These are phyloP conservation scores for Brettanomyces nanus DNA, from an alignment of 805 yeast species.

Conservation along the genomic window DNA sequence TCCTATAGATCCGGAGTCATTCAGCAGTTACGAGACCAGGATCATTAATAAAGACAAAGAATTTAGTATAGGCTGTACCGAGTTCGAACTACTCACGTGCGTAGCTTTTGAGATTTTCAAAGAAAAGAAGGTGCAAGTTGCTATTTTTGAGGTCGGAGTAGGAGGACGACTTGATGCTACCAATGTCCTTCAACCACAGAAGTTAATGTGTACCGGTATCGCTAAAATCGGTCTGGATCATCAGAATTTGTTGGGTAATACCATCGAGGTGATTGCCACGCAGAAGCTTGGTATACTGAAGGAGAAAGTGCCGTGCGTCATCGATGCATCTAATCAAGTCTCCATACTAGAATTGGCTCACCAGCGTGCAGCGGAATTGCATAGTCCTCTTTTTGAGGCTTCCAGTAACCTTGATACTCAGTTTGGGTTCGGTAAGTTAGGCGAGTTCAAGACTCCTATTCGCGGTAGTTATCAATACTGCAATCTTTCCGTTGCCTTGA, in stretches of 20 bases:
- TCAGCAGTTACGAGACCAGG: constrained; percentile 33
- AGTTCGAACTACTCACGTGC: constrained; percentile 81
- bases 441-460: constrained; percentile 23
- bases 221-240: constrained; percentile 87
- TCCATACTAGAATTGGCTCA: constrained; percentile 42
- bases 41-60: constrained; percentile 34
- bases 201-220: constrained; percentile 58
- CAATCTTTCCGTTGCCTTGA: constrained; percentile 63
- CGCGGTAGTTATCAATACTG: constrained; percentile 65
- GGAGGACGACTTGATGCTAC: constrained; percentile 92
- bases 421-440: constrained; percentile 5
- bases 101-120: constrained; percentile 75
- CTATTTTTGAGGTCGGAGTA: constrained; percentile 88
- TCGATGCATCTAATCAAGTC: constrained; percentile 58
- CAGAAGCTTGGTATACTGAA: constrained; percentile 88
- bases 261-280: constrained; percentile 54
- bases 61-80: constrained; percentile 60
- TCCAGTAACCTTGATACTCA: constrained; percentile 3
- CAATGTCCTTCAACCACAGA: constrained; percentile 44
- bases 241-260: constrained; percentile 63
- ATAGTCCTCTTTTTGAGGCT: constrained; percentile 22
- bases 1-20: constrained; percentile 42
- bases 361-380: constrained; percentile 26
- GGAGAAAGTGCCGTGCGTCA: constrained; percentile 48
- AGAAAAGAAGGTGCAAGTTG: constrained; percentile 51